phyloP scores from a whole-genome alignment of 2,329 filamentous ascomycete genomes.

The Trichophyton simii region DNA sequence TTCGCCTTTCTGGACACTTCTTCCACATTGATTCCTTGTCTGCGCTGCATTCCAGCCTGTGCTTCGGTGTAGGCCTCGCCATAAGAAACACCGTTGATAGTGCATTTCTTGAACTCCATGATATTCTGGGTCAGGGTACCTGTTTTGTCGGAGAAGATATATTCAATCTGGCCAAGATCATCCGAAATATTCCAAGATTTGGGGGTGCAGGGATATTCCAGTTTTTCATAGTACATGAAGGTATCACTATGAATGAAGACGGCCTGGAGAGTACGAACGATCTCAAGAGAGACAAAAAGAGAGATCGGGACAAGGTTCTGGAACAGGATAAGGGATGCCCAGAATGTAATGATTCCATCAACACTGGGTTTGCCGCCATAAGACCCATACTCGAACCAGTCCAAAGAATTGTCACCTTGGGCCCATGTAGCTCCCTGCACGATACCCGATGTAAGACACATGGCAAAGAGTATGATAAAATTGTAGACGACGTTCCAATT shows the following conservation, averaged over 20 bases:
- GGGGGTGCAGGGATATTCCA: slow-evolving; percentile 89
- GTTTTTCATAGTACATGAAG: slow-evolving; percentile 90
- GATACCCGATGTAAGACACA: slow-evolving; percentile 78
- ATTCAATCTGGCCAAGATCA: slow-evolving; percentile 94
- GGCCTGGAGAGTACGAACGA: slow-evolving; percentile 82
- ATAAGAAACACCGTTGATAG: slow-evolving; percentile 89
- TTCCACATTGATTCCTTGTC: slow-evolving; percentile 75
- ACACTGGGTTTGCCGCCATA: slow-evolving; percentile 62
- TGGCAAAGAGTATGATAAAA: slow-evolving; percentile 74
- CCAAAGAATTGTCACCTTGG: slow-evolving; percentile 57
- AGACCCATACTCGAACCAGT: slow-evolving; percentile 75
- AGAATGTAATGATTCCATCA: slow-evolving; percentile 93
- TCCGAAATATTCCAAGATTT: slow-evolving; percentile 99
- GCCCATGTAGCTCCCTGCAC: slow-evolving; percentile 75
- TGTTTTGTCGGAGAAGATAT: slow-evolving; percentile 95
- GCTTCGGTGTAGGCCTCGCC: slow-evolving; percentile 97
- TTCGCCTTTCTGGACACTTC: slow-evolving; percentile 60
- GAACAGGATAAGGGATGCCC: slow-evolving; percentile 85
- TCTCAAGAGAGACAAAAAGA: slow-evolving; percentile 92
- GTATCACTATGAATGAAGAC: slow-evolving; percentile 96
- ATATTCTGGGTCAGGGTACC: slow-evolving; percentile 84
- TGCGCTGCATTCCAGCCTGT: slow-evolving; percentile 88
- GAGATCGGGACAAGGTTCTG: slow-evolving; percentile 99
- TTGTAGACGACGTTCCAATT: slow-evolving; percentile 98
- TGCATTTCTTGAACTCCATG: slow-evolving; percentile 99